These are phyloP conservation scores for Caloboletus firmus DNA, from an alignment of 1,284 basidiomycete genomes.

Conservation along the genomic window DNA sequence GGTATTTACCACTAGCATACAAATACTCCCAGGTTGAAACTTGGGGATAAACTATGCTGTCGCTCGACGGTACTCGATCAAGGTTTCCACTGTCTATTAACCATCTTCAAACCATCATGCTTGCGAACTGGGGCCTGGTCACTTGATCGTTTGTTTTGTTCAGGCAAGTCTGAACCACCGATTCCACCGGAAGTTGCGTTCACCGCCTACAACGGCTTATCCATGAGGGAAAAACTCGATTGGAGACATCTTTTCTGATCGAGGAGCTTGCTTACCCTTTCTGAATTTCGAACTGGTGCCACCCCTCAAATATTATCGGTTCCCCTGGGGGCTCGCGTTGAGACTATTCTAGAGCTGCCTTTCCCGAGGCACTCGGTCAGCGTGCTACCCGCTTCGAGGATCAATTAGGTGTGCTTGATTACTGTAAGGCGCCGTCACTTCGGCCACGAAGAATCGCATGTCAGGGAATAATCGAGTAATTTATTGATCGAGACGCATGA, in stretches of 20 bases:
- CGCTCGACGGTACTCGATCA: not conserved
- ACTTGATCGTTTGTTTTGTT: not conserved
- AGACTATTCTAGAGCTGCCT: not conserved
- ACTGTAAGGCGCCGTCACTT: not conserved
- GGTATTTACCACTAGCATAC: conserved; percentile 16
- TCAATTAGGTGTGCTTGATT: not conserved
- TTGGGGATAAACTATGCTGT: not conserved
- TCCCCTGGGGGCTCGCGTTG: not conserved
- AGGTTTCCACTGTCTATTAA: not conserved
- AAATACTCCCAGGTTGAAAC: not conserved
- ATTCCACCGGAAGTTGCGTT: not conserved
- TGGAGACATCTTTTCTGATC: not conserved
- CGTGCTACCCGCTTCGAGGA: not conserved
- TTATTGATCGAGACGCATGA: conserved; percentile 6
- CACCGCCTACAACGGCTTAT: not conserved
- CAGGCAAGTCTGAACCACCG: not conserved
- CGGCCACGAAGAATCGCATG: not conserved
- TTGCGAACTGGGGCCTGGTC: not conserved
- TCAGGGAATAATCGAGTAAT: conserved; percentile 1
- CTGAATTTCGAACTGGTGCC: not conserved
- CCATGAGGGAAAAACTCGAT: not conserved
- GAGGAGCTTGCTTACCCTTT: not conserved
- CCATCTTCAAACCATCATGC: not conserved
- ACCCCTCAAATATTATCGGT: not conserved
- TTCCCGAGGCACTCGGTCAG: conserved; percentile 9